Conservation (phyloP, 2,329 filamentous ascomycete species). For the Epichloe baconii region DNA sequence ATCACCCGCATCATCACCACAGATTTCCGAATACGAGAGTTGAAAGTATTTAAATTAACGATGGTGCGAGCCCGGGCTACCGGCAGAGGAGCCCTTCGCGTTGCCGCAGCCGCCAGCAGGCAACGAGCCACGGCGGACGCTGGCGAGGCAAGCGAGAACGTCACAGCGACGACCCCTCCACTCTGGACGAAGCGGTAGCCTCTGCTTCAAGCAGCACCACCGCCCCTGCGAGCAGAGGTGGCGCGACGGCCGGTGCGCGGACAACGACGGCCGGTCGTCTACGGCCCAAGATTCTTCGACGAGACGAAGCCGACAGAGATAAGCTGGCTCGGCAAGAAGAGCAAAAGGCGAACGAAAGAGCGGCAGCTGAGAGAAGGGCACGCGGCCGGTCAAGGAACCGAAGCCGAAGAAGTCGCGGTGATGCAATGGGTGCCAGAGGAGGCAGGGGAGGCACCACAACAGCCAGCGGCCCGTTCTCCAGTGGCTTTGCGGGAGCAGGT, state of each 20-base stretch:
- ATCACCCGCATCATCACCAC: conserved; percentile 7
- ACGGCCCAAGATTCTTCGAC: conserved; percentile 33
- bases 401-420: conserved; percentile 30
- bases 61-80: conserved; percentile 23
- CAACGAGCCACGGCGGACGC: conserved; percentile 11
- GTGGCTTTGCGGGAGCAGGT: conserved; percentile 16
- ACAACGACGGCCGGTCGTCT: conserved; percentile 28
- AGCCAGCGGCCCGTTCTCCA: conserved; percentile 28
- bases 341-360: conserved; percentile 28
- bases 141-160: conserved; percentile 13
- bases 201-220: conserved; percentile 13
- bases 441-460: conserved; percentile 22
- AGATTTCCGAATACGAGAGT: neutral
- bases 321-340: conserved; percentile 31
- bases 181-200: conserved; percentile 8
- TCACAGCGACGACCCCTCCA: conserved; percentile 9
- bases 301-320: conserved; percentile 37
- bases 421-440: conserved; percentile 29
- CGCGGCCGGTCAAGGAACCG: conserved; percentile 26
- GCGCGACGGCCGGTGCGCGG: conserved; percentile 22
- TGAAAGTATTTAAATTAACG: neutral
- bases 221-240: conserved; percentile 15
- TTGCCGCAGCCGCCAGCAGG: conserved; percentile 14
- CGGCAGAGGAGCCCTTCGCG: conserved; percentile 20
- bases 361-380: conserved; percentile 25